Conservation (phyloP, 1,284 basidiomycete genomes). For the Moniliella sp. region DNA sequence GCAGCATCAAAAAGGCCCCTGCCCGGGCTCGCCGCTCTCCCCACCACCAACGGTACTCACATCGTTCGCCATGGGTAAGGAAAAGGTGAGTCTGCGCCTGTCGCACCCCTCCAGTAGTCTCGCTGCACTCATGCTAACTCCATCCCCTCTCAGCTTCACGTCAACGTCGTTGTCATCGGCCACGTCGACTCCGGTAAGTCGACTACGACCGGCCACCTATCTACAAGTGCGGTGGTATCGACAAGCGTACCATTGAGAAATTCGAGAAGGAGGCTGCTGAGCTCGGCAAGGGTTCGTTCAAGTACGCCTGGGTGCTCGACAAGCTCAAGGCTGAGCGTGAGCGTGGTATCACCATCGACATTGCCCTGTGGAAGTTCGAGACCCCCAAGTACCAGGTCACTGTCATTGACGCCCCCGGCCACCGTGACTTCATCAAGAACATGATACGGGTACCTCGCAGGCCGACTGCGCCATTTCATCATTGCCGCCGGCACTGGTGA, state of each 20-base stretch:
- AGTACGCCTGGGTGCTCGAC: constrained; percentile 92
- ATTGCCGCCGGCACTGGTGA: constrained; percentile 97
- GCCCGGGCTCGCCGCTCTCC: too few relatives aligned
- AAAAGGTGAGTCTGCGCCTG: too few relatives aligned
- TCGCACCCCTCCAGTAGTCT: too few relatives aligned
- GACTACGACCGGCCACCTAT: constrained; percentile 99
- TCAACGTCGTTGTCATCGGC: constrained; percentile 35
- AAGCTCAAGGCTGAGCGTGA: constrained; percentile 97
- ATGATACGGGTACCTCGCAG: constrained; percentile 69
- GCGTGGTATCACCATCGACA: constrained; percentile 99
- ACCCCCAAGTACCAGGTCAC: constrained; percentile 37
- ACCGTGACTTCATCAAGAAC: constrained; percentile 99
- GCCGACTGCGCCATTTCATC: constrained; percentile 98
- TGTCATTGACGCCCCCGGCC: constrained; percentile 96
- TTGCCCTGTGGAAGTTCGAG: constrained; percentile 44
- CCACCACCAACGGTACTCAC: too few relatives aligned
- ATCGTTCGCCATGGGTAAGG: too few relatives aligned
- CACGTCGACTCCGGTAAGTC: constrained; percentile 51
- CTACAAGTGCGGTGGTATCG: constrained; percentile 99
- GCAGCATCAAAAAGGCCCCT: too few relatives aligned
- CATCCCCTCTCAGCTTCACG: too few relatives aligned
- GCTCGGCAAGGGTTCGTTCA: constrained; percentile 98
- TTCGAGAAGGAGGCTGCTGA: constrained; percentile 99
- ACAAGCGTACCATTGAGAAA: constrained; percentile 99
- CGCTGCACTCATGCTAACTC: too few relatives aligned